Conservation (phyloP, 73 alveolate genomes). For the Paramecium pentaurelia region DNA sequence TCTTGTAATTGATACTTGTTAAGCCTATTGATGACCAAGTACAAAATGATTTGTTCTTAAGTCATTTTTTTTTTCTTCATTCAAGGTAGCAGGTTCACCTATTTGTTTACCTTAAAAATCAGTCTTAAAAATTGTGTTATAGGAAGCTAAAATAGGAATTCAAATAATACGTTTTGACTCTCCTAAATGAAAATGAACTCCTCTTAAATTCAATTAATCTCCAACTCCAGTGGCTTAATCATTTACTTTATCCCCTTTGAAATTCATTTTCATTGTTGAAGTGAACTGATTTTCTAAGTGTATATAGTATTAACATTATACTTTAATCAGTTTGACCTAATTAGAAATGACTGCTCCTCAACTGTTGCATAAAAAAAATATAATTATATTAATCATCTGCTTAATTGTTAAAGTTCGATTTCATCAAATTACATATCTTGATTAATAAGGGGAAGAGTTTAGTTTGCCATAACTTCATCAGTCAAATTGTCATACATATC, state of each 20-base stretch:
- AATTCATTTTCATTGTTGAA: slow-evolving; percentile 43
- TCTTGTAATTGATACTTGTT: slow-evolving; percentile 21
- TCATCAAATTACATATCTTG: background rate
- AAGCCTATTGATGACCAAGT: slow-evolving; percentile 52
- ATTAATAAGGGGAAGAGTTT: background rate
- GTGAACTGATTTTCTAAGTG: background rate
- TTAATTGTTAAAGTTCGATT: background rate
- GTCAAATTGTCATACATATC: slow-evolving; percentile 15
- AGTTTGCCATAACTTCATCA: background rate
- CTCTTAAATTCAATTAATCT: slow-evolving; percentile 36
- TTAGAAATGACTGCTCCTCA: slow-evolving; percentile 25
- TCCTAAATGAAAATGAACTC: slow-evolving; percentile 35
- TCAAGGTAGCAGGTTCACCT: slow-evolving; percentile 9
- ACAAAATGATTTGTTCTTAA: slow-evolving; percentile 61
- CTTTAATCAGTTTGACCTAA: background rate
- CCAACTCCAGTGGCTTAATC: slow-evolving; percentile 13
- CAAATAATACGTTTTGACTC: background rate
- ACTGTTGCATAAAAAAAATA: background rate
- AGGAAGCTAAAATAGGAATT: background rate
- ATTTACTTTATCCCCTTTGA: background rate
- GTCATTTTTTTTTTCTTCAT: slow-evolving; percentile 45
- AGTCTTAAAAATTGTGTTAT: background rate
- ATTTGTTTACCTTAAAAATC: slow-evolving; percentile 28
- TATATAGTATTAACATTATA: background rate
- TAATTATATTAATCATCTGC: background rate